Percentiles rank a stretch among this genome's conserved stretches.
These are phyloP conservation scores for Knufia petricola DNA, from an alignment of 2,329 filamentous ascomycete genomes.

Conservation along the genomic window DNA sequence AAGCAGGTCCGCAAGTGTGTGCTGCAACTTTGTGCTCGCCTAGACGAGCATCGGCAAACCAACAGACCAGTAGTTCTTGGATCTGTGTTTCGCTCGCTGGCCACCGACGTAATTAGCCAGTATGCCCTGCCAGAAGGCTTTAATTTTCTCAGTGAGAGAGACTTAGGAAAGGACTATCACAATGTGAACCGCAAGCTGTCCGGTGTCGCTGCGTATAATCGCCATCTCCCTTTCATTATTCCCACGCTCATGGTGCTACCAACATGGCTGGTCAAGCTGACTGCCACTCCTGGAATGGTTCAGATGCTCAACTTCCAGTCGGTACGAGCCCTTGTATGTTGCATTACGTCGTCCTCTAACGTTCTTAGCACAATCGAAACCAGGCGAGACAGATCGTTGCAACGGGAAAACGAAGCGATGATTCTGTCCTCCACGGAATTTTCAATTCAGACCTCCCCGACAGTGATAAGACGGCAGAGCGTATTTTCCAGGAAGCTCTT, in stretches of 20 bases:
- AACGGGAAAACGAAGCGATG: conserved; percentile 18
- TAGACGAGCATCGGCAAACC: conserved; percentile 14
- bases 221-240: conserved; percentile 20
- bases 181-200: conserved; percentile 16
- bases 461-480: conserved; percentile 25
- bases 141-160: conserved; percentile 17
- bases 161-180: conserved; percentile 21
- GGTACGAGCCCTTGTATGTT: not conserved
- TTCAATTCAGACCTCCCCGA: conserved; percentile 25
- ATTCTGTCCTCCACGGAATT: conserved; percentile 18
- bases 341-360: conserved; percentile 3
- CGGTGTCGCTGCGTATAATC: conserved; percentile 18
- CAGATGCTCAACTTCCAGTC: conserved; percentile 13
- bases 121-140: conserved; percentile 20
- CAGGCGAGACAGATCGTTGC: conserved; percentile 2
- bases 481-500: conserved; percentile 23
- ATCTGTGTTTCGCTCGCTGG: conserved; percentile 19
- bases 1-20: conserved; percentile 15
- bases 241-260: conserved; percentile 19
- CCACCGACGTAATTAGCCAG: conserved; percentile 20
- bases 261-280: conserved; percentile 15
- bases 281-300: conserved; percentile 16
- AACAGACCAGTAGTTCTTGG: conserved; percentile 18
- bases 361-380: conserved; percentile 1
- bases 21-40: conserved; percentile 16